These are phyloP conservation scores for Apocynum venetum DNA, from an alignment of 257 asterid species.

Conservation along the genomic window DNA sequence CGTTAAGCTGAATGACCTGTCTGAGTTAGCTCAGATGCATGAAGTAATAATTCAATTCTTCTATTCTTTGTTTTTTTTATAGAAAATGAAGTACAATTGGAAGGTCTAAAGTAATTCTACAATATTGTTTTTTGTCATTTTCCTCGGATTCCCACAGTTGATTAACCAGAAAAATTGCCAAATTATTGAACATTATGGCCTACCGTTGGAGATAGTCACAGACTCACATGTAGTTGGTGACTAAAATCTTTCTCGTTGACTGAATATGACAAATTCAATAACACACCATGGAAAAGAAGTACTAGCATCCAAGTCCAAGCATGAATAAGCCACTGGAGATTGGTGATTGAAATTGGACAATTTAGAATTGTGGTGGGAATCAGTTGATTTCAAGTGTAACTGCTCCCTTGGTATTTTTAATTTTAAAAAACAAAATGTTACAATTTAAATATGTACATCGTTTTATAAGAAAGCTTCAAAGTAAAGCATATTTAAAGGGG, in stretches of 20 bases:
- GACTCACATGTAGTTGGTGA: slow-evolving; percentile 20
- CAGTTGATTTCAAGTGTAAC: no score
- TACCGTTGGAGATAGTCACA: slow-evolving; percentile 14
- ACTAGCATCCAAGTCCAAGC: slow-evolving; percentile 1
- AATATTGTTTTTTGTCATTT: slow-evolving; percentile 5
- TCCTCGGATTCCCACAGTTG: slow-evolving; percentile 6
- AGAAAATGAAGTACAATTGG: not conserved
- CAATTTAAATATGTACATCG: no score
- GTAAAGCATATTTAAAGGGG: no score
- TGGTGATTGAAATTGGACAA: no score
- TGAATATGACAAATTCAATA: not conserved
- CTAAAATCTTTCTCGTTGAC: slow-evolving; percentile 18
- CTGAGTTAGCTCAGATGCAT: not conserved
- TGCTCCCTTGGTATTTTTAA: no score
- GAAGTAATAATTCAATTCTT: not conserved
- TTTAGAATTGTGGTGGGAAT: no score
- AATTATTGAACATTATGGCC: slow-evolving; percentile 16
- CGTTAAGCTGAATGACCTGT: slow-evolving; percentile 3
- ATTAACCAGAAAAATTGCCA: not conserved
- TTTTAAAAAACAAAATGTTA: no score
- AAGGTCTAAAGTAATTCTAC: not conserved
- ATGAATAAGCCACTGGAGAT: not conserved
- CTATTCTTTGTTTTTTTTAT: no score
- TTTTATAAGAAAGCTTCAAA: no score
- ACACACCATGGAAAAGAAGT: not conserved